A percentile compares a stretch with the other conserved stretches of the same genome.
Conservation (phyloP, 352 stramenopile genomes). For the Pythium phragmiticola region DNA sequence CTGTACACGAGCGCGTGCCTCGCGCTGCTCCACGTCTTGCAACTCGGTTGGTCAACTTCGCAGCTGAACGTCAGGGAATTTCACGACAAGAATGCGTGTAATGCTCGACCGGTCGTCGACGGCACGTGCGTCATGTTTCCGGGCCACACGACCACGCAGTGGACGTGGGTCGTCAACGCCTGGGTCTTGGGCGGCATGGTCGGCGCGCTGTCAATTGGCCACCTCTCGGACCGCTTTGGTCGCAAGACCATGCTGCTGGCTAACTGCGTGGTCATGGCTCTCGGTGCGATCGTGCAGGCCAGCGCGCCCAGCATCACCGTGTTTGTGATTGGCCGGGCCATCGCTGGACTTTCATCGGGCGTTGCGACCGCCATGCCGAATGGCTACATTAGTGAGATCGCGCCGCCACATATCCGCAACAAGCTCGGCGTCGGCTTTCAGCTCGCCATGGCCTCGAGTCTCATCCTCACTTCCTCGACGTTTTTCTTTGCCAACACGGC, state of each 20-base stretch:
- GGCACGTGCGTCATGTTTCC: slow-evolving; percentile 44
- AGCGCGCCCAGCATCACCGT: slow-evolving; percentile 33
- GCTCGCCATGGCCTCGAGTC: slow-evolving; percentile 44
- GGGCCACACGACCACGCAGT: slow-evolving; percentile 47
- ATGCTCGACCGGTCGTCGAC: slow-evolving; percentile 29
- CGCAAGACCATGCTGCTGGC: slow-evolving; percentile 37
- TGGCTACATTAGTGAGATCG: slow-evolving; percentile 34
- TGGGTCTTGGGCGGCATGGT: slow-evolving; percentile 61
- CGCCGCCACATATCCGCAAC: slow-evolving; percentile 33
- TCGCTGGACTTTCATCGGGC: slow-evolving; percentile 52
- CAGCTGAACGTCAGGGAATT: slow-evolving; percentile 70
- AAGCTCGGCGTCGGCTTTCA: slow-evolving; percentile 40
- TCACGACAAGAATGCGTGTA: slow-evolving; percentile 48
- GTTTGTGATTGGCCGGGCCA: slow-evolving; percentile 38
- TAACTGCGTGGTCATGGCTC: slow-evolving; percentile 39
- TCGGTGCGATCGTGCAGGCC: slow-evolving; percentile 34
- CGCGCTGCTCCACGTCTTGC: slow-evolving; percentile 45
- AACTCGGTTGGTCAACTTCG: slow-evolving; percentile 55
- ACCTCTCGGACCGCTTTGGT: slow-evolving; percentile 41
- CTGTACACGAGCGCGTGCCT: slow-evolving; percentile 39
- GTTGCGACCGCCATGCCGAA: slow-evolving; percentile 28
- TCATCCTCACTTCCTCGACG: slow-evolving; percentile 40
- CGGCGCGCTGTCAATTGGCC: slow-evolving; percentile 36
- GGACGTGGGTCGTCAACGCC: slow-evolving; percentile 49
- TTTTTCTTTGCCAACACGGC: slow-evolving; percentile 54